Evolutionary conservation across 2,329 filamentous ascomycete genomes (phyloP).

Genomic region (Curvularia sp.): DNA sequence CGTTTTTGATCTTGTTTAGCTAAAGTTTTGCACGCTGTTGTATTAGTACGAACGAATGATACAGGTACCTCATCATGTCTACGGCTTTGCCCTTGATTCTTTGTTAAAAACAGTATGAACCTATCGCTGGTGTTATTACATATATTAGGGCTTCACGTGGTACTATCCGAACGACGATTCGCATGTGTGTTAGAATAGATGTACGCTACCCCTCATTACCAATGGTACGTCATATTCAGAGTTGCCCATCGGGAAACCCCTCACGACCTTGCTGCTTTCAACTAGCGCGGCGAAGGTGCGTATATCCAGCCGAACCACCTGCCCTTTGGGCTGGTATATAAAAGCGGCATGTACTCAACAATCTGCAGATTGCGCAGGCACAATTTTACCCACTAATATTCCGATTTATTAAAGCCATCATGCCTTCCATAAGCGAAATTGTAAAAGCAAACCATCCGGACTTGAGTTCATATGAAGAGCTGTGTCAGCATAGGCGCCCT

Average conservation of each 20-base stretch:
- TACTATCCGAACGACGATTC: neutral
- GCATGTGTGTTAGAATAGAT: neutral
- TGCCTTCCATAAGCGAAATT: slow-evolving; percentile 41
- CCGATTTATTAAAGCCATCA: slow-evolving; percentile 14
- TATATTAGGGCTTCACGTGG: neutral
- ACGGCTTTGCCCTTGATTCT: neutral
- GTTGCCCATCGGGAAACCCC: slow-evolving; percentile 33
- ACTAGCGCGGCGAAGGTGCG: slow-evolving; percentile 16
- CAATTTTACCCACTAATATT: neutral
- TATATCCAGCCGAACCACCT: slow-evolving; percentile 6
- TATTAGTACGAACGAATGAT: slow-evolving; percentile 13
- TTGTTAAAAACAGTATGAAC: neutral
- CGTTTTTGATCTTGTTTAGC: neutral
- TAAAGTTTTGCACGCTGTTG: slow-evolving; percentile 14
- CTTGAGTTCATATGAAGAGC: slow-evolving; percentile 40
- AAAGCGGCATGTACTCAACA: neutral
- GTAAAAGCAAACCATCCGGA: slow-evolving; percentile 35
- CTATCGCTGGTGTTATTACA: neutral
- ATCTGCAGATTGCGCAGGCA: neutral
- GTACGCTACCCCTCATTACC: slow-evolving; percentile 9
- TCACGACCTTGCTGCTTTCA: slow-evolving; percentile 5
- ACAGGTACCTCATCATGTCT: neutral
- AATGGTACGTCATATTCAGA: slow-evolving; percentile 27
- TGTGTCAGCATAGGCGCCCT: slow-evolving; percentile 32
- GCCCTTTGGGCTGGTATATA: slow-evolving; percentile 1